These are phyloP conservation scores for Phytophthora cactorum DNA, from an alignment of 352 stramenopile species.

Conservation along the genomic window DNA sequence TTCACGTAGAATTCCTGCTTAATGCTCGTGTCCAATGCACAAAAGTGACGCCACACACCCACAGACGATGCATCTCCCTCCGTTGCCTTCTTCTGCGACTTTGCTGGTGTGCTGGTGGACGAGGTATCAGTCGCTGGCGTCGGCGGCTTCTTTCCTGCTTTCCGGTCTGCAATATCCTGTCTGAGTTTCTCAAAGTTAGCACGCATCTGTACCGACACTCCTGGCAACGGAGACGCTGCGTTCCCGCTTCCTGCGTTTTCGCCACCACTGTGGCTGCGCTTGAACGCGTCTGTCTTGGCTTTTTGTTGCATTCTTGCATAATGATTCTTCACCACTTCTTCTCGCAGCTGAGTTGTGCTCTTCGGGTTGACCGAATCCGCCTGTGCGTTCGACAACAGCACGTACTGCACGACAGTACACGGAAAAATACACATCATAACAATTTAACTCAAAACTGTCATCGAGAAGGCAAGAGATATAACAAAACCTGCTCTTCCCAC, in stretches of 20 bases:
- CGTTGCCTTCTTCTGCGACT: constrained; percentile 13
- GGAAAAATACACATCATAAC: constrained; percentile 8
- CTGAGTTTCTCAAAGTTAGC: constrained; percentile 78
- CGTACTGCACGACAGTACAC: constrained; percentile 52
- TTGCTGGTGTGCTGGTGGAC: constrained; percentile 20
- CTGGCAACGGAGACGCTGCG: constrained; percentile 36
- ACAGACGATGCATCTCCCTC: constrained; percentile 31
- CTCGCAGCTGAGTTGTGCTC: constrained; percentile 56
- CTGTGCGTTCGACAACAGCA: constrained; percentile 80
- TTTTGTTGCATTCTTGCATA: constrained; percentile 72
- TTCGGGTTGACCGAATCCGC: constrained; percentile 84
- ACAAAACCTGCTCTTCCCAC: constrained; percentile 33
- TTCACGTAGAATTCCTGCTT: constrained; percentile 83
- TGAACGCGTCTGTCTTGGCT: constrained; percentile 46
- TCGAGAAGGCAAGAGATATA: not conserved
- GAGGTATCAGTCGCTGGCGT: constrained; percentile 25
- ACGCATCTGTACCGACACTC: constrained; percentile 65
- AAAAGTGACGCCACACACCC: constrained; percentile 75
- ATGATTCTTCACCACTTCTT: constrained; percentile 78
- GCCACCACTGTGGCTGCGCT: constrained; percentile 21
- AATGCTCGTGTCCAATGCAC: constrained; percentile 54
- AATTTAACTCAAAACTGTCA: constrained; percentile 4
- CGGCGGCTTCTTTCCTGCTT: constrained; percentile 42
- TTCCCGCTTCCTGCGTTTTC: constrained; percentile 36
- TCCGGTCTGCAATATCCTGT: constrained; percentile 71